Conservation (phyloP, 306 rosid species). For the Cicer chorassanicum region DNA sequence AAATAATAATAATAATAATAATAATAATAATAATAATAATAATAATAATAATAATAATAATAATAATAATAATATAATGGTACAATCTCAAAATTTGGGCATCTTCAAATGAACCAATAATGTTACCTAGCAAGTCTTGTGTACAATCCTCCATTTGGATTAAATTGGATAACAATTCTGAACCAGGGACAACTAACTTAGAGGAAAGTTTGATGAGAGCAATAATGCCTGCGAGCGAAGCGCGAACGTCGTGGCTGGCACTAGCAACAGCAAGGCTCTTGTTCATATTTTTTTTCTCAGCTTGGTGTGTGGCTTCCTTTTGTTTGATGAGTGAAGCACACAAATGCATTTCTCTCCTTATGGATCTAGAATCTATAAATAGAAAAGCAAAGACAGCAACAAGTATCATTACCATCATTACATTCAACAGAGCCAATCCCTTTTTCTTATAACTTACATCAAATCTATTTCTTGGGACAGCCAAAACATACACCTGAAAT, state of each 20-base stretch:
- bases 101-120: neutral
- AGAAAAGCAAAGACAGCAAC: slow-evolving; percentile 42
- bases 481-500: slow-evolving; percentile 64
- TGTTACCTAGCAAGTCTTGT: slow-evolving; percentile 67
- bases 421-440: slow-evolving; percentile 46
- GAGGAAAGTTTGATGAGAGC: slow-evolving; percentile 62
- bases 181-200: slow-evolving; percentile 43
- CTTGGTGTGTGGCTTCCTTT: slow-evolving; percentile 72
- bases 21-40: neutral
- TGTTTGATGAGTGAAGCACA: slow-evolving; percentile 63
- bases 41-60: neutral
- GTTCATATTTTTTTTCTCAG: slow-evolving; percentile 70
- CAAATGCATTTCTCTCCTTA: slow-evolving; percentile 59
- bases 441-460: slow-evolving; percentile 39
- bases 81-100: neutral
- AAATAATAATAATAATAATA: neutral
- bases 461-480: slow-evolving; percentile 46
- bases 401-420: slow-evolving; percentile 38
- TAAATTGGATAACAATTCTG: slow-evolving; percentile 55
- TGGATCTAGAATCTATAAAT: slow-evolving; percentile 37
- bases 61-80: neutral
- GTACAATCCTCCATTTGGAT: slow-evolving; percentile 64
- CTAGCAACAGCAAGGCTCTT: slow-evolving; percentile 67
- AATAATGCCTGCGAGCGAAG: slow-evolving; percentile 62
- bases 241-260: slow-evolving; percentile 77